A percentile compares a stretch with the other conserved stretches of the same genome.
phyloP scores from a whole-genome alignment of 805 yeast species.

The Saturnispora zaruensis region DNA sequence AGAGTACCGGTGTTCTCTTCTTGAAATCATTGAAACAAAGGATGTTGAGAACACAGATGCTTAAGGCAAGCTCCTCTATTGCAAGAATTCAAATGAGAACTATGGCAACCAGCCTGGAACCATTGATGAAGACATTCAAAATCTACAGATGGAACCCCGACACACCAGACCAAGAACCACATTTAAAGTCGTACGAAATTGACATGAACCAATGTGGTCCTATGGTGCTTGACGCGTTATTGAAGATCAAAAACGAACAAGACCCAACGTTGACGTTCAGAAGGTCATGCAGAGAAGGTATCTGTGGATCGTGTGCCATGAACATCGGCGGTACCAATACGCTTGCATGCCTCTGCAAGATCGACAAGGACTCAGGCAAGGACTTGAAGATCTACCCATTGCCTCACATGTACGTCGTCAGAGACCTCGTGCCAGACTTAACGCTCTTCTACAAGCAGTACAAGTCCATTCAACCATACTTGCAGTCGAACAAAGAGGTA shows the following conservation, averaged over 20 bases:
- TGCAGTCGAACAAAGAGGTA: constrained; percentile 77
- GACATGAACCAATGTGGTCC: constrained; percentile 94
- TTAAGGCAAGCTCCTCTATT: background rate
- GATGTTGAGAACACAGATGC: constrained; percentile 2
- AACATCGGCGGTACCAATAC: constrained; percentile 97
- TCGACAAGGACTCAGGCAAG: constrained; percentile 69
- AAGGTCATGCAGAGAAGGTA: constrained; percentile 98
- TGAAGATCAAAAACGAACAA: constrained; percentile 94
- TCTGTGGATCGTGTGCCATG: constrained; percentile 99
- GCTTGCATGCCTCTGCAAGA: constrained; percentile 90
- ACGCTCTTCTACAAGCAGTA: constrained; percentile 97
- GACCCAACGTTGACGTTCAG: constrained; percentile 93
- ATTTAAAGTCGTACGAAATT: constrained; percentile 70
- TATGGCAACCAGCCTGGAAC: constrained; percentile 50
- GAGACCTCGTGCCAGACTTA: constrained; percentile 95
- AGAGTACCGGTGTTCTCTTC: background rate
- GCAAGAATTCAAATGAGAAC: constrained; percentile 16
- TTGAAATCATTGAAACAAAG: background rate
- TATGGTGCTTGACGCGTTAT: constrained; percentile 90
- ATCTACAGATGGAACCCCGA: constrained; percentile 99
- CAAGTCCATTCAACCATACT: constrained; percentile 94
- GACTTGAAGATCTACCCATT: constrained; percentile 87
- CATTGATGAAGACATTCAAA: constrained; percentile 71
- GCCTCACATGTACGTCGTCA: constrained; percentile 96
- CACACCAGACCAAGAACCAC: constrained; percentile 86